Evolutionary conservation across 495 filamentous ascomycete species (phyloP).

Genomic region (Darksidea phi): DNA sequence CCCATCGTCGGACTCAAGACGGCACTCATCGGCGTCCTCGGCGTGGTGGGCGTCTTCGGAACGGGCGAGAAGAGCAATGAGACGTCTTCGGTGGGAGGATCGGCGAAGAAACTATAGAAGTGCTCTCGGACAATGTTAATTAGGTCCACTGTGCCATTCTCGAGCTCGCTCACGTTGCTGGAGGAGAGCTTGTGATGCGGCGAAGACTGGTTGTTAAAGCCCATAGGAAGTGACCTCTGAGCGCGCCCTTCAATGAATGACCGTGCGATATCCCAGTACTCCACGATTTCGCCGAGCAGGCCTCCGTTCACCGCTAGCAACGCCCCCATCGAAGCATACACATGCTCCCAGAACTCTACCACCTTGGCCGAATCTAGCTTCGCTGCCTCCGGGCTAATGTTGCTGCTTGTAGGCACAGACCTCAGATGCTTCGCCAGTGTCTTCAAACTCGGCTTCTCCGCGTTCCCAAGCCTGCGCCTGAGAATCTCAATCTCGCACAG

Average conservation of each 20-base stretch:
- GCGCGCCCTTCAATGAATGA: slow-evolving; percentile 85
- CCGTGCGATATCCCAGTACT: slow-evolving; percentile 90
- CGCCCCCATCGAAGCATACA: slow-evolving; percentile 64
- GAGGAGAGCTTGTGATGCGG: slow-evolving; percentile 79
- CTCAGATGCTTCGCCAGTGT: slow-evolving; percentile 71
- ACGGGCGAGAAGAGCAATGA: slow-evolving; percentile 79
- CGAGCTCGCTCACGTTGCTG: slow-evolving; percentile 67
- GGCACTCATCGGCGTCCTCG: slow-evolving; percentile 46
- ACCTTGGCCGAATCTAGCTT: slow-evolving; percentile 71
- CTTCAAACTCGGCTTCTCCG: slow-evolving; percentile 66
- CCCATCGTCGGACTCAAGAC: slow-evolving; percentile 47
- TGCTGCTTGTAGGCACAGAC: slow-evolving; percentile 51
- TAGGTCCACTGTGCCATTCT: slow-evolving; percentile 75
- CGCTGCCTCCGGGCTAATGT: slow-evolving; percentile 45
- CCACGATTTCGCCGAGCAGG: slow-evolving; percentile 81
- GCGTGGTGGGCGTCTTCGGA: slow-evolving; percentile 67
- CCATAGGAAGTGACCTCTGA: slow-evolving; percentile 75
- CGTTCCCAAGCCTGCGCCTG: slow-evolving; percentile 71
- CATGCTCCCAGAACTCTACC: slow-evolving; percentile 86
- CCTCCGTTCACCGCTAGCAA: slow-evolving; percentile 72
- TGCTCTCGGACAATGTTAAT: slow-evolving; percentile 77
- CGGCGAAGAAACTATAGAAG: slow-evolving; percentile 78
- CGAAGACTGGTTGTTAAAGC: slow-evolving; percentile 78
- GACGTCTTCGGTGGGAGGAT: slow-evolving; percentile 85
- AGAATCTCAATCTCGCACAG: slow-evolving; percentile 90